phyloP scores from a whole-genome alignment of 2,329 filamentous ascomycete species.

The Xylariaceae sp. region DNA sequence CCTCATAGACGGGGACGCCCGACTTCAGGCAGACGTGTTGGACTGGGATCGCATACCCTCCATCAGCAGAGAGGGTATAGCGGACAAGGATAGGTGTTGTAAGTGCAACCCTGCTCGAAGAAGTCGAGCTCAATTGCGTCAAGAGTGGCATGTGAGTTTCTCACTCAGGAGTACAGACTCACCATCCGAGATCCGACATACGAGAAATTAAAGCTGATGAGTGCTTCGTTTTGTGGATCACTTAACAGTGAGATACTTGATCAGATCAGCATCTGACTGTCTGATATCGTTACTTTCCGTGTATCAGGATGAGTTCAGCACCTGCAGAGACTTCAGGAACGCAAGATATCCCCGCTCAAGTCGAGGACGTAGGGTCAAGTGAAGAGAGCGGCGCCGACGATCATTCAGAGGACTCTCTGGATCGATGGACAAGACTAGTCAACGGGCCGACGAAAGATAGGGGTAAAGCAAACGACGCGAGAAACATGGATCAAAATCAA shows the following conservation, averaged over 20 bases:
- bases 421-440: conserved; percentile 8
- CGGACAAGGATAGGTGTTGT: conserved; percentile 3
- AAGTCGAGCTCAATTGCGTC: conserved; percentile 11
- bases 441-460: conserved; percentile 6
- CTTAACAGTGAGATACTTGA: neutral
- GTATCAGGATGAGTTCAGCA: neutral
- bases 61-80: conserved; percentile 2
- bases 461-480: conserved; percentile 2
- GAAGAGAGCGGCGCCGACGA: conserved; percentile 10
- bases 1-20: conserved; percentile 15
- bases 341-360: conserved; percentile 8
- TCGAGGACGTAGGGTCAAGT: conserved; percentile 6
- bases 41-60: neutral
- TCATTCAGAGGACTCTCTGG: neutral
- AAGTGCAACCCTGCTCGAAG: neutral
- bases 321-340: conserved; percentile 3
- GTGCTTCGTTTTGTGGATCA: neutral
- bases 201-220: conserved; percentile 24
- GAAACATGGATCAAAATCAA: neutral
- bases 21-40: neutral
- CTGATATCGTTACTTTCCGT: neutral
- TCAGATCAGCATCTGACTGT: neutral
- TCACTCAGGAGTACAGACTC: neutral
- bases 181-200: conserved; percentile 1
- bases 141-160: neutral